Evolutionary conservation across 2,329 filamentous ascomycete genomes (phyloP), one percentile per base, ranked within the genome.

Genomic region (Colletotrichum orbiculare): DNA sequence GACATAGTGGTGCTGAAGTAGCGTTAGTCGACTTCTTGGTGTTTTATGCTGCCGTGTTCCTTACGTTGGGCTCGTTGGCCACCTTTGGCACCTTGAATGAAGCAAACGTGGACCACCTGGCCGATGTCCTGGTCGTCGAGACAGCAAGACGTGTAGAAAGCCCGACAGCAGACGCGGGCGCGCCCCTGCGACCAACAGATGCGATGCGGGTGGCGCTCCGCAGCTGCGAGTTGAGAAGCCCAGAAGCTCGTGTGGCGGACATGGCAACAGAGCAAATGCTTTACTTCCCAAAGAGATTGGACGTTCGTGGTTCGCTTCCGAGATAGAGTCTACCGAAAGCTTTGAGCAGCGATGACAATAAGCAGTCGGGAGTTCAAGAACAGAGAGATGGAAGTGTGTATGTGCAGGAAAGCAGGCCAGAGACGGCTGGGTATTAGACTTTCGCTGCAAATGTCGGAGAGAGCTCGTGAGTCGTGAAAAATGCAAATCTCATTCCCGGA

Each of bases 41-140:
- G 17, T 15, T 37, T 17, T 4, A 33, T 47, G 58, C 41, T 39
- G 39, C 47, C 54, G 60, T 61, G 15, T 7, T 39, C 11, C 92
- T 78, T 79, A 97, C 94, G 77, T 97, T 99, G n/a, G 93, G 93
- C 82, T 99, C 96, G 76, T 99, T 99, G 75, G 87, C 83, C 72
- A 97, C 88, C 68, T 89, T 89, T 54, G 96, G 96, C 55, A 94
- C 87, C 83, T 93, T 95, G 86, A 97, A 98, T 67, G 88, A 85
- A 54, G 94, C 94, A 69, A 97, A 83, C 8, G 89, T 91, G 62
- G 89, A 79, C 71, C 73, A 72, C 54, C 74, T 79, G 46, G 69
- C 60, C 35, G 62, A 68, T 8, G 73, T 76, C 38, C 73, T 75
- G 47, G 74, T 71, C 46, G 77, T 38, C 5, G 54, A 34, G 11